phyloP scores from a whole-genome alignment of 257 asterid genomes.

The Scutellaria baicalensis region DNA sequence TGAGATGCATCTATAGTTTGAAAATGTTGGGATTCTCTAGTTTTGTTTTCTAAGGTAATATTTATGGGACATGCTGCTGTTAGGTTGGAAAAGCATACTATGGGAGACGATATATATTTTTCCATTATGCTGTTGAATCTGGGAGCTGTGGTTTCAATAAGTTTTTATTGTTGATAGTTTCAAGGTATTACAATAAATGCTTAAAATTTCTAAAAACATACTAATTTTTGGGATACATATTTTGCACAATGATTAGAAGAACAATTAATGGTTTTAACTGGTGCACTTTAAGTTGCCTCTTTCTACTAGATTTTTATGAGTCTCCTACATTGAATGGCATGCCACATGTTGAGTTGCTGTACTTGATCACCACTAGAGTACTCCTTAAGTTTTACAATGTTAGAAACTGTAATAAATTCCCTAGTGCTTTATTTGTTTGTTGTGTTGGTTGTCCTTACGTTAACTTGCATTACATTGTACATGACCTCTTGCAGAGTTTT shows the following conservation, averaged over 20 bases:
- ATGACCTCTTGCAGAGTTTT: neutral
- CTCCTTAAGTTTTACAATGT: neutral
- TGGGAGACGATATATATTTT: neutral
- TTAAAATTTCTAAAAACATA: neutral
- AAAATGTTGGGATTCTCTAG: neutral
- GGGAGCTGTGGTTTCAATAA: neutral
- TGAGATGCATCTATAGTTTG: slow-evolving; percentile 1
- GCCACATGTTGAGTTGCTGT: neutral
- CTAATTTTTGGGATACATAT: neutral
- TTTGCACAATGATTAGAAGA: neutral
- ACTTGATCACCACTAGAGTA: neutral
- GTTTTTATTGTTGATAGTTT: neutral
- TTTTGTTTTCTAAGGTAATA: neutral
- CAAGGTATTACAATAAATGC: neutral
- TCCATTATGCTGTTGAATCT: neutral
- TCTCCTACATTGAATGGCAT: neutral
- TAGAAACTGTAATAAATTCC: neutral
- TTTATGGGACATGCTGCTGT: neutral
- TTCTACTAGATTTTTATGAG: neutral
- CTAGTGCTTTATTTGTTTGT: neutral
- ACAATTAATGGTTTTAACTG: neutral
- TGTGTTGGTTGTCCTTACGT: neutral
- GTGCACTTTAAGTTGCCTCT: neutral
- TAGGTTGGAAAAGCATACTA: neutral
- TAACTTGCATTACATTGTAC: neutral